Percentiles rank a stretch among this genome's conserved stretches.
These are phyloP conservation scores for Neurospora sp. DNA, from an alignment of 495 filamentous ascomycete species.

Conservation along the genomic window DNA sequence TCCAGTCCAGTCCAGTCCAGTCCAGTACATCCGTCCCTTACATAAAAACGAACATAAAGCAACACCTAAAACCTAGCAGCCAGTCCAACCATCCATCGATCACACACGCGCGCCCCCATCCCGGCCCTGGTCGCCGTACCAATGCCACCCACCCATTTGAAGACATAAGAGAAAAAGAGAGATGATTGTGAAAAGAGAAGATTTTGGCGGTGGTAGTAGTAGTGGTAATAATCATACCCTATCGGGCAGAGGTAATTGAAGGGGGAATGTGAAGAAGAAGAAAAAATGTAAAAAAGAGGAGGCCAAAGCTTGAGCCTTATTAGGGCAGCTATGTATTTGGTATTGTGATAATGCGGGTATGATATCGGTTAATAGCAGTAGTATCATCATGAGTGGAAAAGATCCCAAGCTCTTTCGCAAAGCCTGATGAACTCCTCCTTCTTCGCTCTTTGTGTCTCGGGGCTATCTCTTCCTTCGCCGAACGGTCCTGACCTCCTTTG, in stretches of 20 bases:
- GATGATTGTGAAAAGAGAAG: neutral
- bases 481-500: constrained; percentile 58
- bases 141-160: neutral
- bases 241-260: neutral
- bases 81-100: neutral
- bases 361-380: neutral
- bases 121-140: neutral
- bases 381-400: constrained; percentile 78
- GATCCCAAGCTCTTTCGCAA: constrained; percentile 87
- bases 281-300: neutral
- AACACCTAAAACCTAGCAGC: neutral
- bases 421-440: constrained; percentile 86
- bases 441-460: constrained; percentile 77
- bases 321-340: neutral
- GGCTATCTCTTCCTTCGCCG: constrained; percentile 68
- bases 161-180: neutral
- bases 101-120: neutral
- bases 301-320: neutral
- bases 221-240: neutral
- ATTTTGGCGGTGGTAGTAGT: neutral
- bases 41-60: neutral
- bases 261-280: neutral
- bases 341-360: neutral
- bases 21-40: neutral
- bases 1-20: neutral